phyloP scores from a whole-genome alignment of 495 filamentous ascomycete species.

The Neurospora sp. region DNA sequence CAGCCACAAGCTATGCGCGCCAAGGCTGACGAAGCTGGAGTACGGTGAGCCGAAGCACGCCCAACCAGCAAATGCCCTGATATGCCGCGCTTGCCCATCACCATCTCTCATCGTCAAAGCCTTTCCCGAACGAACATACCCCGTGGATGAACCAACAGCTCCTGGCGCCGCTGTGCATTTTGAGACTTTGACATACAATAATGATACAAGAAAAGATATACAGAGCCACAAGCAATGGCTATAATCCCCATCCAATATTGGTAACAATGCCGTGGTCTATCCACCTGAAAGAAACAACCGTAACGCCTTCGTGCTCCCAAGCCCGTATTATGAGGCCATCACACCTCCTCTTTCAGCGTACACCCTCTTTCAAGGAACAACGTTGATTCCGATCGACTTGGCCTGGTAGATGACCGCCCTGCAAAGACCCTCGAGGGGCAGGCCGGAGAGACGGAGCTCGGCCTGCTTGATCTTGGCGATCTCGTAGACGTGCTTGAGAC shows the following conservation, averaged over 20 bases:
- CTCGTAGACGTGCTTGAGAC: conserved; percentile 94
- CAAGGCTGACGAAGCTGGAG: background rate
- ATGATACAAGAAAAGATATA: conserved; percentile 3
- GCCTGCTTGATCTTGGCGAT: conserved; percentile 93
- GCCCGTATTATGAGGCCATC: background rate
- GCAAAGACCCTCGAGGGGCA: conserved; percentile 72
- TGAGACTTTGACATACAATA: conserved; percentile 2
- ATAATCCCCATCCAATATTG: background rate
- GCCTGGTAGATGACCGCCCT: conserved; percentile 80
- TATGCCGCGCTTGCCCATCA: background rate
- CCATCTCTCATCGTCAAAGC: background rate
- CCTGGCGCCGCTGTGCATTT: background rate
- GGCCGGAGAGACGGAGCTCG: conserved; percentile 70
- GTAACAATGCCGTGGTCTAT: background rate
- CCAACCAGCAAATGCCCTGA: background rate
- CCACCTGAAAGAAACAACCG: conserved; percentile 13
- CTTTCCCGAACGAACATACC: background rate
- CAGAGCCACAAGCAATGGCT: conserved; percentile 1
- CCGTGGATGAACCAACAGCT: background rate
- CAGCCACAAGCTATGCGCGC: background rate
- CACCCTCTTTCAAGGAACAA: conserved; percentile 48
- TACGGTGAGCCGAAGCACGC: background rate
- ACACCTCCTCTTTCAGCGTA: background rate
- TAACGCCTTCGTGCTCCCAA: conserved; percentile 15
- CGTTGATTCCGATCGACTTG: conserved; percentile 75